A percentile compares a stretch with the other conserved stretches of the same genome.
Evolutionary conservation across 2,329 filamentous ascomycete genomes (phyloP).

Genomic region (Colletotrichum spaethianum): DNA sequence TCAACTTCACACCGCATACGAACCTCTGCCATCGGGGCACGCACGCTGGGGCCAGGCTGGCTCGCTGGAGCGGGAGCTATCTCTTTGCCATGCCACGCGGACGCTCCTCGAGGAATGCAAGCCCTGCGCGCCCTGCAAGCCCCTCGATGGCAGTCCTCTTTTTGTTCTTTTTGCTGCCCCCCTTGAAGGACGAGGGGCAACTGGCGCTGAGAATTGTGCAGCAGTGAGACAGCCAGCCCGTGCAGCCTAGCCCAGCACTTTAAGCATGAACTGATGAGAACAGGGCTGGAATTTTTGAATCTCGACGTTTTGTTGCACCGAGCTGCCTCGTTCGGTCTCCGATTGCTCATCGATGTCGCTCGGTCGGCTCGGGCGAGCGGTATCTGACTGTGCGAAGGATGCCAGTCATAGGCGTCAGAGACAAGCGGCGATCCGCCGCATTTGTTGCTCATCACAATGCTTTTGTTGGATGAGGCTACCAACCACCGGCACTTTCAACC

Average conservation of each 20-base stretch:
- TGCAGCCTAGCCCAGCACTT: conserved; percentile 16
- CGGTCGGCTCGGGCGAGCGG: conserved; percentile 1
- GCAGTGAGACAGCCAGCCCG: conserved; percentile 2
- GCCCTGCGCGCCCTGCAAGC: conserved; percentile 12
- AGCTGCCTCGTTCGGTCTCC: conserved; percentile 13
- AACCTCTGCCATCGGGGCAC: not conserved
- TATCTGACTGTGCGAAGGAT: not conserved
- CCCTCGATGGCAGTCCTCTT: conserved; percentile 15
- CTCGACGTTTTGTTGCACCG: conserved; percentile 13
- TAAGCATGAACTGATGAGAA: conserved; percentile 19
- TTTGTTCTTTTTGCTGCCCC: conserved; percentile 8
- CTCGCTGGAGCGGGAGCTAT: conserved; percentile 37
- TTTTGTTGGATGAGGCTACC: conserved; percentile 28
- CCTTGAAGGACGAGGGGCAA: conserved; percentile 12
- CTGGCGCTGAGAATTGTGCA: conserved; percentile 9
- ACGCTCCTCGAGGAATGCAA: conserved; percentile 30
- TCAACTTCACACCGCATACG: conserved; percentile 1
- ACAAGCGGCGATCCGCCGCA: conserved; percentile 21
- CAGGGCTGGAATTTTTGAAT: conserved; percentile 23
- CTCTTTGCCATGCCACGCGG: conserved; percentile 38
- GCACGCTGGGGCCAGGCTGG: conserved; percentile 2
- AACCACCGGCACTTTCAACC: not conserved
- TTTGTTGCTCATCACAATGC: conserved; percentile 34
- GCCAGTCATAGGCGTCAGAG: conserved; percentile 5
- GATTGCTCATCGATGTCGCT: conserved; percentile 5